Percentiles rank a stretch among this genome's conserved stretches.
phyloP scores from a whole-genome alignment of 345 rosid genomes.

The Microcos paniculata region DNA sequence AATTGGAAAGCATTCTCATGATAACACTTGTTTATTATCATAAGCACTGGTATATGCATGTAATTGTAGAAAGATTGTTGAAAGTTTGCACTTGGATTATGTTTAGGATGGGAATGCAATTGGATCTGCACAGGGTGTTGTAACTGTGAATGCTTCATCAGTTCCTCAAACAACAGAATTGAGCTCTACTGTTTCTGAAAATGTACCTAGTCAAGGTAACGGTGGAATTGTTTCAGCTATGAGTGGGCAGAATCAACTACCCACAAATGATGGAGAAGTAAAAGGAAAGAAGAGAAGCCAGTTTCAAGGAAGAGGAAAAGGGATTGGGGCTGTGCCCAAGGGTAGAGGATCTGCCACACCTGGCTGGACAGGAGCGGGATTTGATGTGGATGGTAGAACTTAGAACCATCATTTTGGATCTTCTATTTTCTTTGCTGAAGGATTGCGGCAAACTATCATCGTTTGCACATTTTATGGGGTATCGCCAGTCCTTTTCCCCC shows the following conservation, averaged over 20 bases:
- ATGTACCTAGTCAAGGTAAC: constrained; percentile 33
- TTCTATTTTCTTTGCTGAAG: constrained; percentile 17
- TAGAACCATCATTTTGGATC: constrained; percentile 22
- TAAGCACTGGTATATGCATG: not conserved
- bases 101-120: constrained; percentile 41
- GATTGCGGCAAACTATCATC: not conserved
- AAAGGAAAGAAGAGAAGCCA: constrained; percentile 57
- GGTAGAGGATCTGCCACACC: constrained; percentile 54
- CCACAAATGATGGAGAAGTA: constrained; percentile 49
- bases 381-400: constrained; percentile 72
- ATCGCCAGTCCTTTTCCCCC: constrained; percentile 15
- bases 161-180: constrained; percentile 30
- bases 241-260: constrained; percentile 43
- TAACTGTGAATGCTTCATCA: constrained; percentile 32
- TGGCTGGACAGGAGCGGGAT: constrained; percentile 81
- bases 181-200: constrained; percentile 24
- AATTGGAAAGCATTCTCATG: not conserved
- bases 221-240: constrained; percentile 20
- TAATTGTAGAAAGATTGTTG: constrained; percentile 20
- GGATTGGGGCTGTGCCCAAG: constrained; percentile 53
- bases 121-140: constrained; percentile 30
- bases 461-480: constrained; percentile 1
- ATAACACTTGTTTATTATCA: not conserved
- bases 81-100: constrained; percentile 29
- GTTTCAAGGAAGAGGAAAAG: constrained; percentile 65